Evolutionary conservation across 129 eudicot genomes (phyloP), one percentile per base, ranked within the genome.

Genomic region (Helianthus annuus): DNA sequence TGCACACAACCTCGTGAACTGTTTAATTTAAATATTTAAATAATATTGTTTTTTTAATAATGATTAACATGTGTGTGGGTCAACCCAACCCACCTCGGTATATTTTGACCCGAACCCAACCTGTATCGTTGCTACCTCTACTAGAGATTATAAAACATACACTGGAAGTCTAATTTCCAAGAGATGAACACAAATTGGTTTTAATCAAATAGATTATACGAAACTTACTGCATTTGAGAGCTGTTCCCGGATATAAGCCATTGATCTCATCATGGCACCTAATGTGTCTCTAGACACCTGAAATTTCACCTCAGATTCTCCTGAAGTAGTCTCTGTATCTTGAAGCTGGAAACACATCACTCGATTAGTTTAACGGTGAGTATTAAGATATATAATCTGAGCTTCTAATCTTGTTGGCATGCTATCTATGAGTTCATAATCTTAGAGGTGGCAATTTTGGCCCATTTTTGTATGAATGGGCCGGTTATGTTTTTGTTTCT

Each of bases 191-290:
- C 4, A 19, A 44, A 17, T 32, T 11, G 16, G 49, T 61, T 61
- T 34, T 27, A 32, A 51, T 48, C n/a, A 51, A 48, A 64, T 39
- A 71, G 1, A 11, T 59, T 55, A 38, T 44, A 71, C 34, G 68
- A 67, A 59, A 36, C 88, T 87, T 83, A 90, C 97, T 59, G 83
- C 17, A 85, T 66, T 85, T 51, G 95, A 92, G 29, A 92, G 91
- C 77, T 92, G 98, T 77, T 92, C 98, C 42, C 96, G 88, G 53
- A 92, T 92, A 81, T 92, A 92, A 38, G 96, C 96, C 96, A 92
- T 92, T 57, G 98, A 92, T 80, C 98, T 85, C 90, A 92, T 78
- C 98, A 92, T 89, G 73, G 98, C 98, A 79, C 96, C 98, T 69
- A 92, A 85, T 29, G 98, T 92, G 73, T 92, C 98, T 74, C 91